phyloP scores from a whole-genome alignment of 495 filamentous ascomycete genomes.

The Penicillium bovifimosum region DNA sequence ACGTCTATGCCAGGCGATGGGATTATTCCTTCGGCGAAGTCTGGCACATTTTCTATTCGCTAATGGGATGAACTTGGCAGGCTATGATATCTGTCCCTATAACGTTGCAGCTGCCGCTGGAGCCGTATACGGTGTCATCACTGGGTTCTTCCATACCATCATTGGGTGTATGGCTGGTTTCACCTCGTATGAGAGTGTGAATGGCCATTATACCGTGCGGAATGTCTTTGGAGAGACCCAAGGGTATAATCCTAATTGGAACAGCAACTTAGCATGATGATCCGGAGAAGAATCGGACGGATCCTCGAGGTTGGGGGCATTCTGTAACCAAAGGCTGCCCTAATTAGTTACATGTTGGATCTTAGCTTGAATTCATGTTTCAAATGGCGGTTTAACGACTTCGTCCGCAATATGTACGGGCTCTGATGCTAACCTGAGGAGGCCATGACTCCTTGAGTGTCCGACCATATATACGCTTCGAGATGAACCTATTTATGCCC shows the following conservation, averaged over 20 bases:
- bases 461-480: no score
- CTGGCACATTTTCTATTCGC: neutral
- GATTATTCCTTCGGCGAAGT: no score
- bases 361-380: no score
- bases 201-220: constrained; percentile 6
- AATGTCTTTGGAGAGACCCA: constrained; percentile 10
- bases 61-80: neutral
- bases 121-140: constrained; percentile 13
- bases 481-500: no score
- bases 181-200: neutral
- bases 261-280: neutral
- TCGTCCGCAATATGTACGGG: no score
- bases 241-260: constrained; percentile 9
- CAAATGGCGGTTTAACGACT: no score
- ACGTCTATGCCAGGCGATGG: no score
- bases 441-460: no score
- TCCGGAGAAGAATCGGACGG: neutral
- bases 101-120: constrained; percentile 17
- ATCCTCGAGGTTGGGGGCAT: no score
- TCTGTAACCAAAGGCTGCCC: no score
- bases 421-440: no score
- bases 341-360: no score
- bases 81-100: constrained; percentile 14
- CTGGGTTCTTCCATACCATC: constrained; percentile 10
- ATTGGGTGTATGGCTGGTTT: constrained; percentile 9